Evolutionary conservation across 768 basidiomycete species (phyloP).

Genomic region (Symmetrospora coprosmae): DNA sequence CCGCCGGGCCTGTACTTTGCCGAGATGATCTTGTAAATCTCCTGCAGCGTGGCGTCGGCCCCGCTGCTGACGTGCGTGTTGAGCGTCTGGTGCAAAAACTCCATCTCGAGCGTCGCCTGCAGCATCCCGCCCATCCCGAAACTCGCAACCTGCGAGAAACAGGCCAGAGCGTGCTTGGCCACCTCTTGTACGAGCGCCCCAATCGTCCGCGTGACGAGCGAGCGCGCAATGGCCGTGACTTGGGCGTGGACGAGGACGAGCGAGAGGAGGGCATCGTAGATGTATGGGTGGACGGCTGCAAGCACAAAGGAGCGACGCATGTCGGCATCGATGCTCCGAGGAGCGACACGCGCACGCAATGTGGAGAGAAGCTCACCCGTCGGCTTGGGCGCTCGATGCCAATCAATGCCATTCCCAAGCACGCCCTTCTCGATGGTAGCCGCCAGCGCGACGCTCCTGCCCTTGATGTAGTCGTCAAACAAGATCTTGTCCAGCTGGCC

Average conservation of each 20-base stretch:
- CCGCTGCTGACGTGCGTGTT: constrained; percentile 67
- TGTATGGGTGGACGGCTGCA: constrained; percentile 82
- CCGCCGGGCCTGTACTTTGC: constrained; percentile 68
- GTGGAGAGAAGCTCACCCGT: constrained; percentile 53
- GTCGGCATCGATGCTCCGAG: neutral
- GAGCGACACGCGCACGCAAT: neutral
- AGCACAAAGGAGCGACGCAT: neutral
- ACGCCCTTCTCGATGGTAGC: constrained; percentile 64
- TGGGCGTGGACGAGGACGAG: constrained; percentile 86
- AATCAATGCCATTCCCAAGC: constrained; percentile 66
- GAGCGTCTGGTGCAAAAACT: constrained; percentile 94
- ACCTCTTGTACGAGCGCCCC: constrained; percentile 67
- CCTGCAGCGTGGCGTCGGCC: constrained; percentile 71
- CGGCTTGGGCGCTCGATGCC: constrained; percentile 86
- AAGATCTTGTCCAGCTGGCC: constrained; percentile 73
- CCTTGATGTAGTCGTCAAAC: constrained; percentile 73
- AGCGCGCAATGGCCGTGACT: constrained; percentile 63
- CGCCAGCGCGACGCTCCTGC: constrained; percentile 57
- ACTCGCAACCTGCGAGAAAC: constrained; percentile 73
- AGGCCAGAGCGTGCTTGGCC: constrained; percentile 64
- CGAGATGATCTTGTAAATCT: constrained; percentile 87
- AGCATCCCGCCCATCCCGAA: constrained; percentile 99
- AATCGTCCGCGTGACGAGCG: constrained; percentile 66
- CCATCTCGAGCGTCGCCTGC: constrained; percentile 95
- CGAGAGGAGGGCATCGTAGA: constrained; percentile 73